Base-by-base conservation (phyloP, 116 monocot genomes). In the Papilionanthe hybrid region DNA sequence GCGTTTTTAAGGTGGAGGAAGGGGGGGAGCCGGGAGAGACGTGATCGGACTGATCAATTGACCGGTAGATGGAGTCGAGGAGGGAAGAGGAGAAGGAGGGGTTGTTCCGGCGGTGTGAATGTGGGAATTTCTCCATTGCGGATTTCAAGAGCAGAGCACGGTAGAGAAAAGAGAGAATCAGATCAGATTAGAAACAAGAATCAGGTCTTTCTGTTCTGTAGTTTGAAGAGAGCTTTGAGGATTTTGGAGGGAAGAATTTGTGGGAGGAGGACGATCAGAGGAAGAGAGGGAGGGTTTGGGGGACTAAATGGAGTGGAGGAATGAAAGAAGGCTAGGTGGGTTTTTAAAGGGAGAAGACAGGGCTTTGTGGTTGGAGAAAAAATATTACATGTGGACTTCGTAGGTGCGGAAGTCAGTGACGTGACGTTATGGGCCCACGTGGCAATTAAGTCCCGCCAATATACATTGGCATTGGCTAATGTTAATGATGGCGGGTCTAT, bases 21-120 rank as follows among this genome's bases (percentile, higher is more conserved):
- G 41, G 28, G 37, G 71, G 37, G 5, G 10, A 18, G 41, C 48
- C 32, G 17, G 55, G n/a, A 6, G 56, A 50, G 5, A n/a, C 30
- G 42, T 56, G 13, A 41, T 28, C n/a, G 66, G 85, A n/a, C 17
- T 72, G 47, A 76, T 89, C 89, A 49, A 89, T 78, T 19, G 89
- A 89, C 65, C 82, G 84, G 82, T 81, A 79, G 83, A 89, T 86
- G 44, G 89, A 84, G 79, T 89, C 89, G 69, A 89, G 84, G 28
- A 89, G 83, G 72, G 89, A 82, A 76, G 89, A 86, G 47, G 89
- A 89, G 84, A 89, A 89, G 47, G 89, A 89, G 19, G 89, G 83
- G 71, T 60, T 82, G 66, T 78, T 77, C 0, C 77, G 84, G 22
- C 72, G 55, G 44, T 30, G 73, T 19, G 55, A 80, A 42, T 77